These are phyloP conservation scores for Colletotrichum noveboracense DNA, from an alignment of 2,329 filamentous ascomycete species.

Conservation along the genomic window DNA sequence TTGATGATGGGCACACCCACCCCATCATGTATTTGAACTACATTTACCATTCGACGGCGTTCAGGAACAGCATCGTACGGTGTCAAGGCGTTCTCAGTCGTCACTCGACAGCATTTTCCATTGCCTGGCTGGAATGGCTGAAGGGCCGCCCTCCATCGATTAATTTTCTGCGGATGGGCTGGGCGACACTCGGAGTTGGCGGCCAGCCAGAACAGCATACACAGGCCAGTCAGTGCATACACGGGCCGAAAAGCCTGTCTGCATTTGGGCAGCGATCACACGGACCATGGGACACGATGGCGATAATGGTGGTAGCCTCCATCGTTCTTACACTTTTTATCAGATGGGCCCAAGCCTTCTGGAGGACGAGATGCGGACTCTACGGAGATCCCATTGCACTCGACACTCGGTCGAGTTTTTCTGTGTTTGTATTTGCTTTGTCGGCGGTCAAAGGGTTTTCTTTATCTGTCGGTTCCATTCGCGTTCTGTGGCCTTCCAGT, in stretches of 20 bases:
- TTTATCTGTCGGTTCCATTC: constrained; percentile 12
- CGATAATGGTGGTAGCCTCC: constrained; percentile 7
- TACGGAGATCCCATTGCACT: neutral
- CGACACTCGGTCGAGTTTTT: neutral
- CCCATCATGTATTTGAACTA: constrained; percentile 56
- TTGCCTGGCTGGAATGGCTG: constrained; percentile 1
- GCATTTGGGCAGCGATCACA: constrained; percentile 13
- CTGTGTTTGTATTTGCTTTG: constrained; percentile 18
- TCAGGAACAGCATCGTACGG: constrained; percentile 63
- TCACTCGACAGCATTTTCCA: constrained; percentile 27
- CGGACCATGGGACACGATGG: constrained; percentile 18
- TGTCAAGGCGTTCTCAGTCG: constrained; percentile 57
- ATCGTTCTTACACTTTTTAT: constrained; percentile 9
- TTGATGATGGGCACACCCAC: constrained; percentile 23
- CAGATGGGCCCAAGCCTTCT: constrained; percentile 9
- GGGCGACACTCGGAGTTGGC: constrained; percentile 1
- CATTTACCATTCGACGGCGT: constrained; percentile 56
- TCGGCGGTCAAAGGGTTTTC: constrained; percentile 1
- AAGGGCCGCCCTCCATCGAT: constrained; percentile 33
- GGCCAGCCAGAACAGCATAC: neutral
- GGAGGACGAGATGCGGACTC: neutral
- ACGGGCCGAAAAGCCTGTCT: constrained; percentile 1
- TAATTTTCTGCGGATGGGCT: constrained; percentile 24
- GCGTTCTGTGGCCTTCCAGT: constrained; percentile 13
- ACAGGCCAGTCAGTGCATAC: constrained; percentile 11